Percentiles rank a stretch among this genome's conserved stretches.
Evolutionary conservation across 148 eudicot genomes (phyloP).

Genomic region (Persicaria maculosa): DNA sequence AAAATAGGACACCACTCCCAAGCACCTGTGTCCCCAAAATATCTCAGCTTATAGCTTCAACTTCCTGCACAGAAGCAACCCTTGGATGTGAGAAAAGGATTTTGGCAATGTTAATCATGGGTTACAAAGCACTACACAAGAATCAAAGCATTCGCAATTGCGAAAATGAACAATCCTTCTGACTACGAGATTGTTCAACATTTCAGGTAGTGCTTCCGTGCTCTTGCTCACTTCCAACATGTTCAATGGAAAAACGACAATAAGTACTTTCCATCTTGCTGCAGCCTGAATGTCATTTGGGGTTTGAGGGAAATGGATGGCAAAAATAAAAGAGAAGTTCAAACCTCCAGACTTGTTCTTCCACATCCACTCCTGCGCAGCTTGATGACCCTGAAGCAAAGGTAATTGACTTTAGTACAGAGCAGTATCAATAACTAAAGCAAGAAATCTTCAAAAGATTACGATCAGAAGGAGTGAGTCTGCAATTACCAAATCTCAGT

Average conservation of each 20-base stretch:
- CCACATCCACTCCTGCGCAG: conserved; percentile 79
- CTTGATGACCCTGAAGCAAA: conserved; percentile 40
- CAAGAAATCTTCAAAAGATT: conserved; percentile 37
- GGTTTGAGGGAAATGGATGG: neutral
- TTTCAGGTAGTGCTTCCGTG: neutral
- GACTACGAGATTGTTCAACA: neutral
- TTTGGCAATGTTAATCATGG: neutral
- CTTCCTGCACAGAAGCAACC: conserved; percentile 1
- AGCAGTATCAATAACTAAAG: conserved; percentile 32
- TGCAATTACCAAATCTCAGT: neutral
- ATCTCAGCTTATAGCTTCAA: neutral
- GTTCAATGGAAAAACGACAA: neutral
- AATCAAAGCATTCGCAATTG: neutral
- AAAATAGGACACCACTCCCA: neutral
- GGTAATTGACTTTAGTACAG: conserved; percentile 23
- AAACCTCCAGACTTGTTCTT: conserved; percentile 69
- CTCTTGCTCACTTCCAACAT: neutral
- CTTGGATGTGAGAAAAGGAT: neutral
- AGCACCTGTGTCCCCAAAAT: neutral
- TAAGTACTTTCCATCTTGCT: neutral
- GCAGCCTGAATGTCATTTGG: neutral
- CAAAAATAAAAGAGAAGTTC: neutral
- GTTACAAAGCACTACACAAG: too few species aligned
- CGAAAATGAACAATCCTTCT: neutral
- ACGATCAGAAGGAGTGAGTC: neutral